phyloP scores from a whole-genome alignment of 495 filamentous ascomycete genomes.

The Tuber magnatum region DNA sequence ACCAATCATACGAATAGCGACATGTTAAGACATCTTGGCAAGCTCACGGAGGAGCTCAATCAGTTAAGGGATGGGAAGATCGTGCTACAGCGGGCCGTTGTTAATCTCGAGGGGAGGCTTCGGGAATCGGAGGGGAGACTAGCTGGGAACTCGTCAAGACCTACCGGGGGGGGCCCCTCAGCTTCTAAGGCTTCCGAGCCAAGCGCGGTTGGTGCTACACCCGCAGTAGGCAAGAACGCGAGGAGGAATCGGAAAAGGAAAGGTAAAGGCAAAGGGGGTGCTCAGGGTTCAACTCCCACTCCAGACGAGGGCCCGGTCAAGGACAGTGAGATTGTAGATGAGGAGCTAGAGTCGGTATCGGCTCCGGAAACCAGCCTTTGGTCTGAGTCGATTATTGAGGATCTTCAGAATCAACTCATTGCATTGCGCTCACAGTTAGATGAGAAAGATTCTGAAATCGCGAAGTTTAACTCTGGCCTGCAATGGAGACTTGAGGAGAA shows the following conservation, averaged over 20 bases:
- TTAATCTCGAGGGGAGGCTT: conserved; percentile 33
- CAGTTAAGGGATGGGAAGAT: conserved; percentile 31
- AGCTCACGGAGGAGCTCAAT: conserved; percentile 26
- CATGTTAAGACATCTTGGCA: neutral
- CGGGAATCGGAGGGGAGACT: conserved; percentile 12
- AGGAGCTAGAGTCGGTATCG: conserved; percentile 17
- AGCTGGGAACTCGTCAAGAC: neutral
- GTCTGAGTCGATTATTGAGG: conserved; percentile 39
- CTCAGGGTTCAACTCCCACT: conserved; percentile 44
- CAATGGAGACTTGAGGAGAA: conserved; percentile 53
- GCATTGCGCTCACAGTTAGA: conserved; percentile 44
- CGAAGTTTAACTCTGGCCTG: neutral
- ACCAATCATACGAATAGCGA: neutral
- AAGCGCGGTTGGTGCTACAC: conserved; percentile 14
- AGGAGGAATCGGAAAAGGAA: conserved; percentile 92
- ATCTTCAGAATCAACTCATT: conserved; percentile 50
- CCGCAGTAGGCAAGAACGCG: conserved; percentile 50
- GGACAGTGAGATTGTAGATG: conserved; percentile 38
- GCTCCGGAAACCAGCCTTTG: neutral
- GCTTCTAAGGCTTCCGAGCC: conserved; percentile 33
- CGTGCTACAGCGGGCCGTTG: conserved; percentile 26
- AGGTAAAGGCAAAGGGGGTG: conserved; percentile 50
- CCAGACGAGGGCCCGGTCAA: conserved; percentile 32
- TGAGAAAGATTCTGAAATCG: conserved; percentile 44
- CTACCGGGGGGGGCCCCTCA: conserved; percentile 22